A percentile compares a stretch with the other conserved stretches of the same genome.
Evolutionary conservation across 129 eudicot species (phyloP).

Genomic region (Arctium lappa): DNA sequence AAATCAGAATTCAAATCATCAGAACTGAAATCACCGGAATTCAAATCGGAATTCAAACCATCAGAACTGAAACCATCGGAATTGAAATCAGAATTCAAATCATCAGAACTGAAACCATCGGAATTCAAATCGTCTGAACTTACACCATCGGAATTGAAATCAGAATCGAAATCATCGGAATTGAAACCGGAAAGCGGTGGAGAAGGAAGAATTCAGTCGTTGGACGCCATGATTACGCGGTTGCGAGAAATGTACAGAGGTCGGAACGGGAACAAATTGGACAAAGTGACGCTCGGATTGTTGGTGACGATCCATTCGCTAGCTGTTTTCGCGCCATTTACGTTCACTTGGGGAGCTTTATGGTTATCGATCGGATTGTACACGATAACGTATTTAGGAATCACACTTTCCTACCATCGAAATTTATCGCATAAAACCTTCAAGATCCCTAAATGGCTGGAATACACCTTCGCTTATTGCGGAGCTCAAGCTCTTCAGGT

Average conservation of each 20-base stretch:
- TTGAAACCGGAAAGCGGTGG: constrained; percentile 4
- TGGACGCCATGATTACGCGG: constrained; percentile 46
- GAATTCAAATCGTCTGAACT: constrained; percentile 13
- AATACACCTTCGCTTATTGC: constrained; percentile 74
- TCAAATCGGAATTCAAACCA: constrained; percentile 32
- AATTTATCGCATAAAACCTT: constrained; percentile 71
- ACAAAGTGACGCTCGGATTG: constrained; percentile 36
- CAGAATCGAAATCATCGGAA: constrained; percentile 44
- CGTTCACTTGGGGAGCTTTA: constrained; percentile 65
- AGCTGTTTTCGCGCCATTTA: constrained; percentile 56
- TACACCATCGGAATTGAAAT: constrained; percentile 29
- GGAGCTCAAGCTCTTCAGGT: constrained; percentile 85
- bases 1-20: background rate
- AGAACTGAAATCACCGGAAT: constrained; percentile 30
- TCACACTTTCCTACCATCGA: constrained; percentile 65
- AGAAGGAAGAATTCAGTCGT: background rate
- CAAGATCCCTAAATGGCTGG: constrained; percentile 88
- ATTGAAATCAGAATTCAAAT: constrained; percentile 2
- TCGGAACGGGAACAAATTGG: constrained; percentile 43
- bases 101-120: background rate
- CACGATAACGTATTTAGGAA: constrained; percentile 54
- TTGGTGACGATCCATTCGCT: constrained; percentile 50
- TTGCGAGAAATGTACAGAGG: constrained; percentile 34
- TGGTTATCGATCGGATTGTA: constrained; percentile 50
- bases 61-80: constrained; percentile 27